Evolutionary conservation across 192 early-diverging fungal species (phyloP), one percentile per base, ranked within the genome.

Genomic region (Pecoramyces ruminantium): DNA sequence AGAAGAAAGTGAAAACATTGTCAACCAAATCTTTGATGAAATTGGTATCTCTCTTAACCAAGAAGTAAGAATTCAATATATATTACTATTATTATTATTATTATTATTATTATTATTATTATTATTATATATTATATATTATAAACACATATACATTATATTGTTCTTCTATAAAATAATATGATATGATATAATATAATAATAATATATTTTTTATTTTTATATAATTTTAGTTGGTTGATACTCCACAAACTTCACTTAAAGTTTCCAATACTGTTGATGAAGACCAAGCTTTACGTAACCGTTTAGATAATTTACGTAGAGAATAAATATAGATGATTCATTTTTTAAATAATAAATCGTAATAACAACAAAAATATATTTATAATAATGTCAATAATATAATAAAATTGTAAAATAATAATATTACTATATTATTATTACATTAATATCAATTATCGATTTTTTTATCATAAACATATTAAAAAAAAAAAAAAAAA

Each of bases 11-110:
- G 95, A 99, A 9, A 87, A 91, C 79, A 95, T 99, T 81, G 95
- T 99, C 16, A 93, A 93, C 84, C 92, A 96, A 85, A 93, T 98
- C 13, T 84, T 98, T 78, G 97, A 99, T 83, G 97, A 99, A 82
- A 96, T 98, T 85, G 95, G 95, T 58, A 94, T 99, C 83, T 89
- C 85, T 67, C 78, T 96, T 80, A 88, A 93, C 79, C 87, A 92
- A 80, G 82, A 90, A 85, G 94, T 96, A 85, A 86, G 87, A 11
- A 34, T 6, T 34, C 30, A 34, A 6, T n/a, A n/a, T n/a, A n/a
- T n/a, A n/a, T n/a, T n/a, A n/a, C n/a, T n/a, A n/a, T n/a, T 14
- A 14, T 51, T 21, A 11, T n/a, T 67, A 9, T 67, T 67, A 21
- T n/a, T n/a, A 21, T 11, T 9, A 21, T 67, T n/a, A n/a, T 67